Percentiles rank a stretch among this genome's conserved stretches.
Evolutionary conservation across 2,329 filamentous ascomycete species (phyloP).

Genomic region (Cadophora sp.): DNA sequence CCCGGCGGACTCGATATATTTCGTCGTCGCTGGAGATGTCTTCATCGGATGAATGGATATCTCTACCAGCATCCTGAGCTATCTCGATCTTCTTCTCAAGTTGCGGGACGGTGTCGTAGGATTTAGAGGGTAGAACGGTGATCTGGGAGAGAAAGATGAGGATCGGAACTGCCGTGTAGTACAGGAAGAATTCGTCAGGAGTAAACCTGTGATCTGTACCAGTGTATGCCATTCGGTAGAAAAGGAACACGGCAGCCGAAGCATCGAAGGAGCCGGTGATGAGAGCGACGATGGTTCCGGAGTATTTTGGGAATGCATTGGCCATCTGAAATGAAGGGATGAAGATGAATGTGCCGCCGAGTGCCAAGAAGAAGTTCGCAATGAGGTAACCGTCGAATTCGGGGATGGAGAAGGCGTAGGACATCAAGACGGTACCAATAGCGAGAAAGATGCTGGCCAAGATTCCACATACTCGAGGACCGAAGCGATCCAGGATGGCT

Average conservation of each 20-base stretch:
- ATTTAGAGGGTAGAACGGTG: conserved; percentile 11
- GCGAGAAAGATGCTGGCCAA: conserved; percentile 25
- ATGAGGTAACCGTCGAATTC: conserved; percentile 25
- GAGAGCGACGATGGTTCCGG: conserved; percentile 26
- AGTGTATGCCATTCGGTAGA: conserved; percentile 24
- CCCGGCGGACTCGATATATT: conserved; percentile 10
- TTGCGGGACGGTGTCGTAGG: conserved; percentile 22
- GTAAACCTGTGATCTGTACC: conserved; percentile 21
- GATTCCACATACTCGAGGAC: conserved; percentile 25
- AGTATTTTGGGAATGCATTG: conserved; percentile 27
- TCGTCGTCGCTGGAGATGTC: conserved; percentile 22
- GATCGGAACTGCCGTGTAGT: conserved; percentile 19
- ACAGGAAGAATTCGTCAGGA: conserved; percentile 22
- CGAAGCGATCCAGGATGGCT: conserved; percentile 23
- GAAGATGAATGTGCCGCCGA: conserved; percentile 27
- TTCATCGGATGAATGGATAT: conserved; percentile 24
- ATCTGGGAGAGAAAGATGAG: conserved; percentile 21
- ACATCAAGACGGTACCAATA: conserved; percentile 24
- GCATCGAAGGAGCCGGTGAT: conserved; percentile 28
- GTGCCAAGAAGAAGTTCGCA: conserved; percentile 25
- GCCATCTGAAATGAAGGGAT: conserved; percentile 27
- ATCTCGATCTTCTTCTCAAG: conserved; percentile 25
- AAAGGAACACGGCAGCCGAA: conserved; percentile 25
- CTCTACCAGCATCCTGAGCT: conserved; percentile 15
- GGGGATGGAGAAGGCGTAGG: conserved; percentile 25